These are phyloP conservation scores for Colletotrichum sidae DNA, from an alignment of 2,329 filamentous ascomycete species.

Conservation along the genomic window DNA sequence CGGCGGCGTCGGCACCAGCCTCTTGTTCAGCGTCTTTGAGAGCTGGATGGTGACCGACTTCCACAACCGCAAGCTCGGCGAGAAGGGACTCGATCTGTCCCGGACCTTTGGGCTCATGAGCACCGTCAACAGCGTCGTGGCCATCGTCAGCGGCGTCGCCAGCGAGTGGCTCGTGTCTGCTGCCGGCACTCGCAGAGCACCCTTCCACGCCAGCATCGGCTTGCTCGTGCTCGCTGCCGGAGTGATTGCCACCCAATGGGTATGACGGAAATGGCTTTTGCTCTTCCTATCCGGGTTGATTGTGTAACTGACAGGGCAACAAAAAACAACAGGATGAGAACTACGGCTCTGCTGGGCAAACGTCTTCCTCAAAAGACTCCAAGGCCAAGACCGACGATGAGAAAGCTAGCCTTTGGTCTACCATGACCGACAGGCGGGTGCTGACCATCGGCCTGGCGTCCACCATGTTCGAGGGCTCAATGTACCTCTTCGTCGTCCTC, in stretches of 20 bases:
- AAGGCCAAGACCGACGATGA: slow-evolving; percentile 32
- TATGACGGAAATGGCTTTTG: slow-evolving; percentile 38
- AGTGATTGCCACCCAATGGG: slow-evolving; percentile 61
- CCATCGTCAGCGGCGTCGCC: slow-evolving; percentile 62
- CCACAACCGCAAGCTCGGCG: slow-evolving; percentile 54
- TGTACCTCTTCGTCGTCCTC: slow-evolving; percentile 72
- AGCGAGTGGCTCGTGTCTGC: slow-evolving; percentile 62
- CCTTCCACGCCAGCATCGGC: slow-evolving; percentile 55
- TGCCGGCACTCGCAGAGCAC: slow-evolving; percentile 61
- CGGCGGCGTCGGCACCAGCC: slow-evolving; percentile 65
- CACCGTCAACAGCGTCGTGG: slow-evolving; percentile 65
- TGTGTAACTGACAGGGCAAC: too few relatives aligned
- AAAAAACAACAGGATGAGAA: slow-evolving; percentile 57
- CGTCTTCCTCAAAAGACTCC: slow-evolving; percentile 4
- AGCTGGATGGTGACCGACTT: slow-evolving; percentile 71
- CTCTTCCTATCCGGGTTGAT: too few relatives aligned
- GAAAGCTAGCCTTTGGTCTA: slow-evolving; percentile 38
- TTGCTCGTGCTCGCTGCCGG: slow-evolving; percentile 56
- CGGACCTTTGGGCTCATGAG: slow-evolving; percentile 63
- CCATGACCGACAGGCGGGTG: slow-evolving; percentile 57
- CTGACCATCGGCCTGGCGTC: slow-evolving; percentile 62
- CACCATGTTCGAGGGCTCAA: slow-evolving; percentile 68
- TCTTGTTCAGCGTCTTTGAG: slow-evolving; percentile 70
- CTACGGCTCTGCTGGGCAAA: slow-evolving; percentile 51
- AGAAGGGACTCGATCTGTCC: slow-evolving; percentile 55